Conservation (phyloP, 2,329 filamentous ascomycete species). For the Cytospora schulzeri region DNA sequence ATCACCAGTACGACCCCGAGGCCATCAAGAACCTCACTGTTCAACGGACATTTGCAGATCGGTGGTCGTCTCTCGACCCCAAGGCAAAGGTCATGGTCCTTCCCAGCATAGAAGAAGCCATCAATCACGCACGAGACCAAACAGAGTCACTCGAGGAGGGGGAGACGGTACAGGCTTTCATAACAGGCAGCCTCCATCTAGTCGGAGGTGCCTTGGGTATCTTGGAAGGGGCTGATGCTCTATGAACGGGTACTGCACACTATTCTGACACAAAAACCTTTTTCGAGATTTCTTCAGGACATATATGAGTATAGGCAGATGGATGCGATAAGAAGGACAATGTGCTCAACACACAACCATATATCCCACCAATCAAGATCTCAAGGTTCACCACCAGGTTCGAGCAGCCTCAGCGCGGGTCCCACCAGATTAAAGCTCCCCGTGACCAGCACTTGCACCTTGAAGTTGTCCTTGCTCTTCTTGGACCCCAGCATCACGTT, state of each 20-base stretch:
- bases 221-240: slow-evolving; percentile 35
- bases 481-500: slow-evolving; percentile 10
- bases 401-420: slow-evolving; percentile 52
- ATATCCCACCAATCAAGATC: slow-evolving; percentile 24
- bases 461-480: slow-evolving; percentile 25
- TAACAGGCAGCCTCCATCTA: slow-evolving; percentile 52
- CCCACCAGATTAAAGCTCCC: slow-evolving; percentile 67
- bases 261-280: not conserved
- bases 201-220: slow-evolving; percentile 45
- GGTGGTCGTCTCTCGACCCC: slow-evolving; percentile 52
- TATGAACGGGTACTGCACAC: slow-evolving; percentile 20
- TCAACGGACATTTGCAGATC: slow-evolving; percentile 55
- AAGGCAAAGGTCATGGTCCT: slow-evolving; percentile 48
- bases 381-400: slow-evolving; percentile 35
- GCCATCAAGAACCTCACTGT: slow-evolving; percentile 55
- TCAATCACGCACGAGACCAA: slow-evolving; percentile 48
- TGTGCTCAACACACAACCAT: slow-evolving; percentile 27
- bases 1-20: slow-evolving; percentile 54
- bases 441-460: slow-evolving; percentile 50
- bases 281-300: slow-evolving; percentile 4
- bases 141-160: slow-evolving; percentile 30
- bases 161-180: slow-evolving; percentile 47
- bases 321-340: slow-evolving; percentile 2
- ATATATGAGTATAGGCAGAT: slow-evolving; percentile 1
- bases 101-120: slow-evolving; percentile 58